Base-by-base conservation (phyloP, 1,284 basidiomycete species). In the Ceratobasidium sp. region DNA sequence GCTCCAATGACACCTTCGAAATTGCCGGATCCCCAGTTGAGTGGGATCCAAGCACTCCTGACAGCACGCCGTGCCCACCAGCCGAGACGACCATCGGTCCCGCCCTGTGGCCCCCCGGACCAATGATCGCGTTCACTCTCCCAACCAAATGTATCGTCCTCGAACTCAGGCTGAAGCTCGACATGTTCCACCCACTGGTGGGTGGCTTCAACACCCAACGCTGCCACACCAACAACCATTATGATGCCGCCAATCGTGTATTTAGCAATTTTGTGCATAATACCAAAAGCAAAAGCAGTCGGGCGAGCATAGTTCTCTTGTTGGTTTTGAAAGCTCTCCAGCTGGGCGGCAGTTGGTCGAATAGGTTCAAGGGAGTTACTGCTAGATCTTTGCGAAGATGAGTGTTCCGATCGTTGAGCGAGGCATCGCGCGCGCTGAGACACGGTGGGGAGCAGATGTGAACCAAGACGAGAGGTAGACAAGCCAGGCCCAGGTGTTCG, bases 41-140 rank as follows among this genome's bases (percentile, higher is more conserved):
- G 85, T 4, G 87, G 86, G 80, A 91, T 88, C 91, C 91, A 94
- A 12, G 92, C 91, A 36, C 85, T 85, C 46, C 92, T 86, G 0
- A 92, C 81, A 21, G 86, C 85, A 78, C 91, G 87, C 30, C 90
- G 83, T 18, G 84, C 90, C 77, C 82, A 83, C 77, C 86, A 84
- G 0, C 91, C 90, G 1, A 95, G 83, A 9, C 82, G 83, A 5
- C 88, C 83, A 78, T 93, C 90, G 16, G 92, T 94, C 48, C 92
- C 93, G 8, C 90, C 91, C 23, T 74, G 78, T 7, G 77, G 63
- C 51, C 89, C 87, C n/a, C 91, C 90, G 1, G 90, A 86, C 92
- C 92, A 94, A 53, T 83, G 83, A 73, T 88, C 88, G 42, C 84
- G 83, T 73, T 92, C 90, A 11, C 84, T 78, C 76, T 88, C 84